A percentile compares a stretch with the other conserved stretches of the same genome.
These are phyloP conservation scores for Plenodomus tracheiphilus DNA, from an alignment of 2,329 filamentous ascomycete genomes.

Conservation along the genomic window DNA sequence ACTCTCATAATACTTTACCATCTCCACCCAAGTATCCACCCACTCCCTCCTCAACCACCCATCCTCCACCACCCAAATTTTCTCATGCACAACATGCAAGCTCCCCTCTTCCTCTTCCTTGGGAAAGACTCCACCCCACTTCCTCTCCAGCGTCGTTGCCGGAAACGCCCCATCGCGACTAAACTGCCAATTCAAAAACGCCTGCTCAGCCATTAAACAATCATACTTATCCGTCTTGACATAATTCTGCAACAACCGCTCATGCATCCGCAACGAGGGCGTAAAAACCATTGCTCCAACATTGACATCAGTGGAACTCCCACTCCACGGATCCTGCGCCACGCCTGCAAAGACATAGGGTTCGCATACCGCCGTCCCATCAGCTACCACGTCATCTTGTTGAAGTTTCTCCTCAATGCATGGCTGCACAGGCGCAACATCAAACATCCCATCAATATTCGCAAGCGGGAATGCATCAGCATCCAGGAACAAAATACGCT, in stretches of 20 bases:
- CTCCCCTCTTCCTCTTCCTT: conserved; percentile 24
- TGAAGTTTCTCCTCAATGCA: conserved; percentile 28
- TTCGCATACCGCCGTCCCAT: conserved; percentile 28
- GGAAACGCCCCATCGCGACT: conserved; percentile 32
- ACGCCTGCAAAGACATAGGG: conserved; percentile 35
- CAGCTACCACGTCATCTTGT: conserved; percentile 26
- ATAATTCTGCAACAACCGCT: conserved; percentile 38
- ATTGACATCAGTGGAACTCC: conserved; percentile 29
- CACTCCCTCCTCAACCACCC: conserved; percentile 32
- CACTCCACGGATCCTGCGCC: conserved; percentile 19
- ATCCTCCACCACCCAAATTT: conserved; percentile 30
- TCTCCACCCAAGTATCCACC: conserved; percentile 27
- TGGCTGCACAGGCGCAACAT: conserved; percentile 18
- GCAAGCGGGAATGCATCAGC: conserved; percentile 39
- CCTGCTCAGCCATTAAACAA: conserved; percentile 38
- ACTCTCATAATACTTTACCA: conserved; percentile 30
- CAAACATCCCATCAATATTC: conserved; percentile 37
- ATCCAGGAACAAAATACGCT: conserved; percentile 38
- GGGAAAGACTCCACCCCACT: conserved; percentile 36
- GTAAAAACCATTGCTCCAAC: conserved; percentile 39
- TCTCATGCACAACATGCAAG: conserved; percentile 42
- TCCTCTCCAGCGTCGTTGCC: conserved; percentile 21
- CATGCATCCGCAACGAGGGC: conserved; percentile 33
- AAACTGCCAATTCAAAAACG: conserved; percentile 42
- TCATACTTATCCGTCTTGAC: conserved; percentile 35